Evolutionary conservation across 768 basidiomycete genomes (phyloP).

Genomic region (Panellus pusillus): DNA sequence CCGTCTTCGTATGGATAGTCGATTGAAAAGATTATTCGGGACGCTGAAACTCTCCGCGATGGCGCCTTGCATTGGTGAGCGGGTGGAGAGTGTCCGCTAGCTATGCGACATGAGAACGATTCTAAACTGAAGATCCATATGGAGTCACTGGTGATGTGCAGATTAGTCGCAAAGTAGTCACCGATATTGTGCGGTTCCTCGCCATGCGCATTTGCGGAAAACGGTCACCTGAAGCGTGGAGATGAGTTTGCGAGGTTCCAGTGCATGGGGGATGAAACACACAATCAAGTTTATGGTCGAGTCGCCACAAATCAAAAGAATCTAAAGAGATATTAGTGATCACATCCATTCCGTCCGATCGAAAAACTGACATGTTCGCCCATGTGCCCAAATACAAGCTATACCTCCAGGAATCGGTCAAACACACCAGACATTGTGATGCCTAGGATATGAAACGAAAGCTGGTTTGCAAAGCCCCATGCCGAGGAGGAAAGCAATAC

Average conservation of each 20-base stretch:
- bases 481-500: no score
- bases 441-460: conserved; percentile 19
- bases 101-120: neutral
- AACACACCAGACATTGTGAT: conserved; percentile 21
- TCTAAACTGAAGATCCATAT: neutral
- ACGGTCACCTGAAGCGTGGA: conserved; percentile 10
- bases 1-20: no score
- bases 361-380: no score
- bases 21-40: no score
- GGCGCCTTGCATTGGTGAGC: conserved; percentile 17
- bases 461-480: no score
- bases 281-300: no score
- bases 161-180: conserved; percentile 22
- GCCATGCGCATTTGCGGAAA: conserved; percentile 22
- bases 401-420: conserved; percentile 21
- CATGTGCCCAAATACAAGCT: no score
- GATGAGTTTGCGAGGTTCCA: neutral
- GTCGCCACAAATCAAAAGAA: no score
- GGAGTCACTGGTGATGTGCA: no score
- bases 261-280: neutral
- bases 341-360: no score
- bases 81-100: conserved; percentile 20
- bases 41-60: conserved; percentile 16
- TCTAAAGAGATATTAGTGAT: conserved; percentile 6
- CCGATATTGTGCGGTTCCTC: conserved; percentile 19